Evolutionary conservation across 2,329 filamentous ascomycete species (phyloP).

Genomic region (Hypoxylon sp.): DNA sequence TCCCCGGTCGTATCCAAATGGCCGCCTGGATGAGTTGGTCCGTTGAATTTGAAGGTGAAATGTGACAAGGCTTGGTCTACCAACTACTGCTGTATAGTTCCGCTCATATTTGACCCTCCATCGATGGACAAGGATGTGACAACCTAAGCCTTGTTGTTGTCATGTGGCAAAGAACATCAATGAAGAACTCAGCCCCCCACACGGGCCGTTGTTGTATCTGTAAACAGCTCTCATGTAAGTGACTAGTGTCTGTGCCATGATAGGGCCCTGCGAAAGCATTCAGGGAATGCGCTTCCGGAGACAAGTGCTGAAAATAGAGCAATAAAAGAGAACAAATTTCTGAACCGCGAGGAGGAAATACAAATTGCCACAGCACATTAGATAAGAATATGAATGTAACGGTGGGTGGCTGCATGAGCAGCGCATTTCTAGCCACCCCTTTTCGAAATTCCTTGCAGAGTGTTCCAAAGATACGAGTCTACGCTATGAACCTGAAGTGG

Average conservation of each 20-base stretch:
- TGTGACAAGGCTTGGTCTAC: conserved; percentile 36
- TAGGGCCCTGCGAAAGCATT: conserved; percentile 12
- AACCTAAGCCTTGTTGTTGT: conserved; percentile 29
- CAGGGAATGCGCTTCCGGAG: neutral
- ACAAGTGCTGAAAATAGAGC: conserved; percentile 16
- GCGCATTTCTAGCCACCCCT: conserved; percentile 41
- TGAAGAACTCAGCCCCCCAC: conserved; percentile 14
- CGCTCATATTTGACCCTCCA: conserved; percentile 22
- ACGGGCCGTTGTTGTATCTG: conserved; percentile 1
- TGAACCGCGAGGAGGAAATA: conserved; percentile 20
- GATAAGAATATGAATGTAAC: conserved; percentile 44
- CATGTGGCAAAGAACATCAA: conserved; percentile 23
- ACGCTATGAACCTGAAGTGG: conserved; percentile 27
- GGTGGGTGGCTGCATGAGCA: conserved; percentile 43
- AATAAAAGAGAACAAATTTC: conserved; percentile 16
- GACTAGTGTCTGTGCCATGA: conserved; percentile 13
- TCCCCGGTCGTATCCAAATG: conserved; percentile 26
- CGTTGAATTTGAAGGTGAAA: conserved; percentile 35
- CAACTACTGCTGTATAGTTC: conserved; percentile 26
- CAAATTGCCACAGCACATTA: conserved; percentile 29
- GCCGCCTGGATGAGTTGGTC: conserved; percentile 32
- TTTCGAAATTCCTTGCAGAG: conserved; percentile 39
- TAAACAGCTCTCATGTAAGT: conserved; percentile 6
- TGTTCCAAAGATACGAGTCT: conserved; percentile 29
- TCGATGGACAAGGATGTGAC: conserved; percentile 24